Evolutionary conservation across 345 rosid species (phyloP).

Genomic region (Mercurialis annua): DNA sequence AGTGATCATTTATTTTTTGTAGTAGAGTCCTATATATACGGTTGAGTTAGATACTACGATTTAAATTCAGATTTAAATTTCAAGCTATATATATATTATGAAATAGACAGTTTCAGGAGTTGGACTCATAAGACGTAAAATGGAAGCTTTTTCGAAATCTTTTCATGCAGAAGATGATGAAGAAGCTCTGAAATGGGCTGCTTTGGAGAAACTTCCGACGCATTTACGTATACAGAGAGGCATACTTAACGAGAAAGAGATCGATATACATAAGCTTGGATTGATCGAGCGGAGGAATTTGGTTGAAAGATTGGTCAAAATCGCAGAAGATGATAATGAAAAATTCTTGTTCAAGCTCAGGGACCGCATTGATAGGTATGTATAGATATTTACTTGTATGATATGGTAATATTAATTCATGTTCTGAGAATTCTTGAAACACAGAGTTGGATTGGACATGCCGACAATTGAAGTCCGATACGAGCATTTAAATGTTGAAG

Average conservation of each 20-base stretch:
- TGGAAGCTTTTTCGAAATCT: conserved; percentile 43
- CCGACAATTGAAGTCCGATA: conserved; percentile 89
- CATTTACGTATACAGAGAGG: conserved; percentile 65
- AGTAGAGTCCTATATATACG: too few species aligned
- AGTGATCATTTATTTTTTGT: too few species aligned
- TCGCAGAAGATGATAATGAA: conserved; percentile 85
- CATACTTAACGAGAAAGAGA: conserved; percentile 52
- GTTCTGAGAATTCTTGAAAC: not conserved
- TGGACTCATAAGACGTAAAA: conserved; percentile 37
- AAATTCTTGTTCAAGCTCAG: conserved; percentile 76
- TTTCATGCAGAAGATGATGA: conserved; percentile 52
- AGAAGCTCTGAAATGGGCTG: conserved; percentile 91
- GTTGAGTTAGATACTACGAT: too few species aligned
- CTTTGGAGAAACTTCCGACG: conserved; percentile 83
- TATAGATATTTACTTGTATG: not conserved
- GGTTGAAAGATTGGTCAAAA: conserved; percentile 60
- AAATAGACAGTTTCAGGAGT: conserved; percentile 39
- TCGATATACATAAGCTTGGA: conserved; percentile 64
- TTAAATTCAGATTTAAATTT: too few species aligned
- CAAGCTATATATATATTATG: too few species aligned
- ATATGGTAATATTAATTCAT: not conserved
- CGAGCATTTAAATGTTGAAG: conserved; percentile 62
- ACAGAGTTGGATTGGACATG: conserved; percentile 79
- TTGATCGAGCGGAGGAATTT: conserved; percentile 65
- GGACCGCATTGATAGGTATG: conserved; percentile 65